These are phyloP conservation scores for Peronospora belbahrii DNA, from an alignment of 352 stramenopile genomes.

Conservation along the genomic window DNA sequence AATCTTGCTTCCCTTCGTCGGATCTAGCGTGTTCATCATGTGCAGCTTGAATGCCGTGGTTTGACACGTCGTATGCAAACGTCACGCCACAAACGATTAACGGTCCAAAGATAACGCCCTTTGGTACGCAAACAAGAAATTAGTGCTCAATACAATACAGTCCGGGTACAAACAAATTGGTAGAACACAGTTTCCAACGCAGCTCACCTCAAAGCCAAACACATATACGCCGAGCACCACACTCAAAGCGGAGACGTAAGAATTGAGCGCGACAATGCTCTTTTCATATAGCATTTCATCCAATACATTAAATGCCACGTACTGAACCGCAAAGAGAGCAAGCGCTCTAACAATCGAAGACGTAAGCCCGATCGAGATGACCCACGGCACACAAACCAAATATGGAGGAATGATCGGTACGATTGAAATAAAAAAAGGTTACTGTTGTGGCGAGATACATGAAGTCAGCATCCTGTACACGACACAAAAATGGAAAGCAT, in stretches of 20 bases:
- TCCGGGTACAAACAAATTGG: neutral
- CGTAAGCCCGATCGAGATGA: constrained; percentile 67
- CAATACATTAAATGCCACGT: constrained; percentile 77
- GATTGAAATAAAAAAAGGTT: constrained; percentile 86
- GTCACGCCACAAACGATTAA: constrained; percentile 78
- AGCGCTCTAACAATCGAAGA: constrained; percentile 78
- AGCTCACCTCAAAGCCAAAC: constrained; percentile 74
- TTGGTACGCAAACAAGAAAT: neutral
- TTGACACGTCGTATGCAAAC: constrained; percentile 81
- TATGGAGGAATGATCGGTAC: constrained; percentile 83
- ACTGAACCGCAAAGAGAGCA: constrained; percentile 73
- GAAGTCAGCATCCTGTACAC: constrained; percentile 67
- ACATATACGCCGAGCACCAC: constrained; percentile 84
- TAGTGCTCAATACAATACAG: neutral
- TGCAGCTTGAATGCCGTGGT: constrained; percentile 81
- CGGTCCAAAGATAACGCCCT: constrained; percentile 82
- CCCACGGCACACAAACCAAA: constrained; percentile 79
- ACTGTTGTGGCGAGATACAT: constrained; percentile 80
- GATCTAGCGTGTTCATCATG: constrained; percentile 51
- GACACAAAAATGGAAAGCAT: constrained; percentile 1
- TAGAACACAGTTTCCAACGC: neutral
- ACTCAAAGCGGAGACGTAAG: constrained; percentile 80
- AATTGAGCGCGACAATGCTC: constrained; percentile 77
- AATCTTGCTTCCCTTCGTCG: constrained; percentile 31
- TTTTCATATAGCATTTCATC: constrained; percentile 88